phyloP scores from a whole-genome alignment of 106 monocot genomes.

The Dactylorhiza incarnata region DNA sequence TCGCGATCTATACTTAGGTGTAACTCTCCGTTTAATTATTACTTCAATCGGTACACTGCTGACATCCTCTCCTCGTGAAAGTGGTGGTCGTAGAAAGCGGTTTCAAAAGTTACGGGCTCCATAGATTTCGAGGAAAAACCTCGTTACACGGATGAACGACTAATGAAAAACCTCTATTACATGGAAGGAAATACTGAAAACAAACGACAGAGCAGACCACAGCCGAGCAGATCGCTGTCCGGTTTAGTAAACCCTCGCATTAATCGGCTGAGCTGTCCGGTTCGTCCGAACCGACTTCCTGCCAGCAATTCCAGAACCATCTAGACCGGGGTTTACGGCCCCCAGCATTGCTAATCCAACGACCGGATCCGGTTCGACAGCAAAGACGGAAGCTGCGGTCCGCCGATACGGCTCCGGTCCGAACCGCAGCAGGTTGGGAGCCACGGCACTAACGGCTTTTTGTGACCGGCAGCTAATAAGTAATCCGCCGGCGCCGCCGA shows the following conservation, averaged over 20 bases:
- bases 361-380: conserved; percentile 3
- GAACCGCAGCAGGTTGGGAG: conserved; percentile 32
- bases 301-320: not conserved
- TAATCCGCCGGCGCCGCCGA: conserved; percentile 17
- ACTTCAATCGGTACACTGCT: no score
- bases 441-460: conserved; percentile 42
- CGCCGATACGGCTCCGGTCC: conserved; percentile 6
- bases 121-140: no score
- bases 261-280: conserved; percentile 2
- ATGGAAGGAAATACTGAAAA: no score
- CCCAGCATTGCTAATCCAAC: not conserved
- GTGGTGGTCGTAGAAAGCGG: no score
- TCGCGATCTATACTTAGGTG: no score
- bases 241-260: not conserved
- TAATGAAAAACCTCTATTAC: no score
- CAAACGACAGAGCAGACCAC: no score
- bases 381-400: not conserved
- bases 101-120: no score
- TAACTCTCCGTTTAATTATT: no score
- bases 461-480: conserved; percentile 37
- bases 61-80: no score
- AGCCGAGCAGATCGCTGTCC: no score
- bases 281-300: not conserved
- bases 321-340: not conserved
- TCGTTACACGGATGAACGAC: no score